Evolutionary conservation across 2,329 filamentous ascomycete genomes (phyloP), one percentile per base, ranked within the genome.

Genomic region (Paramyrothecium sp.): DNA sequence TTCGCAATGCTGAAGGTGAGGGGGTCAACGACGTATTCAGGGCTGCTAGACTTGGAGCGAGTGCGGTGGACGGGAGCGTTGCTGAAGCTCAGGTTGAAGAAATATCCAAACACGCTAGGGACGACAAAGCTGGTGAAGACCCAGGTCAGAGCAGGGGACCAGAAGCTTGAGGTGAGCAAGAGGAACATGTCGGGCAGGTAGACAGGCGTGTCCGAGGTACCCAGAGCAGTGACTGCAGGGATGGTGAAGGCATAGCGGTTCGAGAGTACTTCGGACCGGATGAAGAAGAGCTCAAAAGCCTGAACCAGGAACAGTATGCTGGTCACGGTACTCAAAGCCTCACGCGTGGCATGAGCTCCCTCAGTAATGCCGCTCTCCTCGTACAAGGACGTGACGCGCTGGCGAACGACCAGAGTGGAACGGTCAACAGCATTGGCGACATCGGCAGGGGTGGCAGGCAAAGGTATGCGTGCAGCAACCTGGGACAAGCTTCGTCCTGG

Each of bases 1-100:
- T 97, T 97, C 65, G 86, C 86, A 57, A 98, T 87, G 77, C 93
- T 96, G 77, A 96, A 99, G 21, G 89, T 90, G 69, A 98, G 78
- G 3, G 93, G 93, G 71, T 99, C 95, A 62, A 94, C 86, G 7
- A 81, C 77, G 62, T 88, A 87, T 61, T 85, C 82, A 44, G 75
- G 71, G 21, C 60, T 57, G 50, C 71, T 67, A 54, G 71, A 63
- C 46, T 70, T 70, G 54, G 69, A 69, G 69, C 79, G 80, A 63
- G 78, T 79, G 61, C 78, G 76, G 48, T 65, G 70, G 58, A 64
- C 70, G 66, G 62, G 68, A 60, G 67, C 73, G 66, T 71, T 78
- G 66, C 78, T 82, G 52, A 80, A 77, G 44, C 88, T 91, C 67
- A 97, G 74, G 75, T 98, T 98, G 83, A 96, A 89, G 72, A 97